Evolutionary conservation across 202 grass and related monocot genomes (phyloP), one percentile per base, ranked within the genome.

Genomic region (Cymbopogon flexuosus): DNA sequence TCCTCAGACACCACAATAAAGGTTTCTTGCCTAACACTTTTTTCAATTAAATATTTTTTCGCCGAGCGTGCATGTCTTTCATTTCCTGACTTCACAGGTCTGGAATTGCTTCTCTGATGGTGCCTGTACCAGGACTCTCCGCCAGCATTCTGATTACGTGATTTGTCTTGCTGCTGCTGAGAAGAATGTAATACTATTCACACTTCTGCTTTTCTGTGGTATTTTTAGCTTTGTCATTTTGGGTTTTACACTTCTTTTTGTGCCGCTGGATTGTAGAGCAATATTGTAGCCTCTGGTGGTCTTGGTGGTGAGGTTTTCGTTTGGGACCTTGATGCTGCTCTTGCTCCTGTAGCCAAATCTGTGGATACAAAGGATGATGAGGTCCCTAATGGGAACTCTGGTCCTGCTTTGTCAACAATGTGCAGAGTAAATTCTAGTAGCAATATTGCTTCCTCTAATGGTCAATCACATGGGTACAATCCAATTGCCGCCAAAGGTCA

Each of bases 301-400:
- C 90, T 99, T 87, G 88, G 92, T 72, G 96, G 92, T 59, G 96
- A 99, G 88, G 96, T 96, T 69, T 99, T 95, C 56, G 90, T 99
- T 85, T 99, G 96, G 96, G 92, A 99, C 81, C 85, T 99, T 75
- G 96, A 99, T 76, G 86, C 92, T 70, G 88, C 88, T 78, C 83
- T 93, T 87, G 72, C 80, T 74, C 90, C 92, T 65, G 57, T 93
- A 74, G 73, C 65, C 54, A 99, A 93, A 78, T 91, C 90, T 86
- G 82, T 84, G 62, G 88, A 94, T 73, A 21, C 80, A 74, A 89
- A 86, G 76, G 90, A 91, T 62, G 90, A 91, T 49, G 88, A 94
- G 62, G 9, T 81, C 87, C 84, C 88, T 68, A 98, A 95, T 83
- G 96, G 90, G 81, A 99, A 80, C 58, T 24, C 73, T 18, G 90